Evolutionary conservation across 306 rosid species (phyloP), one percentile per base, ranked within the genome.

Genomic region (Casuarina equisetifolia): DNA sequence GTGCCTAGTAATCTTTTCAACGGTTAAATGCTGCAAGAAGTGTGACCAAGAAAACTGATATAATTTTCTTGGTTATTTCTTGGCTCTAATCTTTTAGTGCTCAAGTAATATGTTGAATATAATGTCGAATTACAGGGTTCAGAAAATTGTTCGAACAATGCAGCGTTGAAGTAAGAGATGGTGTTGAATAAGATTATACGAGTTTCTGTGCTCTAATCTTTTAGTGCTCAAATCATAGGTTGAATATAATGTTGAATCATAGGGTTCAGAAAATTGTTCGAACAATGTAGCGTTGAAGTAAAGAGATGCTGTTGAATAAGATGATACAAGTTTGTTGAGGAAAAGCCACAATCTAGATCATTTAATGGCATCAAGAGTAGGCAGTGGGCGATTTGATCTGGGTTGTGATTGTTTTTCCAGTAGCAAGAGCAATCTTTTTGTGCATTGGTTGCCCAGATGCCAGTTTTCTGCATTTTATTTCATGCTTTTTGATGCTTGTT

Each of bases 401-500:
- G 49, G 25, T 16, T 16, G 12, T 66, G 25, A 66, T 66, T 40
- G 15, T 66, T 66, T 43, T 40, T 66, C 3, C 3, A 9, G 36
- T 66, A 16, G 50, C 71, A 17, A 17, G 50, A 67, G 20, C 48
- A 9, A 17, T 67, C 15, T 3, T 40, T 6, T 42, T 7, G 7
- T 11, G 20, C 42, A 35, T 16, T 67, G 35, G 51, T 42, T 42
- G 35, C 25, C 51, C 4, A 67, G n/a, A 38, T 67, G 36, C 7
- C 32, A 16, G 35, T 42, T 67, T 17, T 53, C 49, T 74, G 52
- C 69, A 12, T 38, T 9, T 69, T 61, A 69, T 11, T 13, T 46
- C 49, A 35, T 20, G 20, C 3, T 74, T 55, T 51, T 73, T 61
- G 48, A 72, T 54, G 48, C 59, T 36, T 52, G 50, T 81, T 81